phyloP scores from a whole-genome alignment of 2,329 filamentous ascomycete genomes.

The Phaeoacremonium minimum region DNA sequence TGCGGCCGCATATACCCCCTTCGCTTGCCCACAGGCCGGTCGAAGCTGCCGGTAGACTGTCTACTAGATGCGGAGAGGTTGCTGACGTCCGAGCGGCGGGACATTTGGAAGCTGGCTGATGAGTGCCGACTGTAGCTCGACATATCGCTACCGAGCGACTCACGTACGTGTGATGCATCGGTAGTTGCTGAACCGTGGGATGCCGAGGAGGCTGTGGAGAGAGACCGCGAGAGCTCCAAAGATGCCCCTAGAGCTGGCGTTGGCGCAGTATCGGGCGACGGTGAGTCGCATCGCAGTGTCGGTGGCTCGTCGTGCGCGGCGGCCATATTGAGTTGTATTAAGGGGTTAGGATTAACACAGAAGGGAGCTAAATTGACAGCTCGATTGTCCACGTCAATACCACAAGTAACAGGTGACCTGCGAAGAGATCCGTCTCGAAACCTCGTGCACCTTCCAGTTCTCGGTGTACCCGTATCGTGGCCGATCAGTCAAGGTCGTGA shows the following conservation, averaged over 20 bases:
- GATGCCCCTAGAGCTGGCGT: conserved; percentile 56
- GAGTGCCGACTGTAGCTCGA: conserved; percentile 58
- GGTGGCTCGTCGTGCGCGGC: conserved; percentile 26
- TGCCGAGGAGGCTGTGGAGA: conserved; percentile 59
- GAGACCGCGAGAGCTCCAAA: conserved; percentile 56
- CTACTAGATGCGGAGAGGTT: conserved; percentile 25
- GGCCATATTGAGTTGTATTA: conserved; percentile 25
- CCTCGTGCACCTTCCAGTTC: too few relatives aligned
- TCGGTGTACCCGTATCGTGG: too few relatives aligned
- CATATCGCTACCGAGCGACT: conserved; percentile 50
- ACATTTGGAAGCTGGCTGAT: conserved; percentile 50
- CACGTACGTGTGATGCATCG: conserved; percentile 38
- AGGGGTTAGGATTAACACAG: neutral
- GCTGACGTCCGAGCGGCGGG: conserved; percentile 38
- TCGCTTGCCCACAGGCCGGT: conserved; percentile 40
- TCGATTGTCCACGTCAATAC: too few relatives aligned
- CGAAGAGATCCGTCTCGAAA: too few relatives aligned
- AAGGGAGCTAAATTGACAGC: neutral
- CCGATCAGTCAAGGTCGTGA: too few relatives aligned
- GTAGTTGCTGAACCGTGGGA: conserved; percentile 49
- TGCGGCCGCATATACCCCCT: conserved; percentile 86
- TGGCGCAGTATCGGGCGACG: conserved; percentile 60
- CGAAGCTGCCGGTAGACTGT: conserved; percentile 40
- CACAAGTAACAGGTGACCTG: too few relatives aligned
- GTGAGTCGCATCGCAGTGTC: conserved; percentile 50